phyloP scores from a whole-genome alignment of 257 asterid species.

The Solanum ahanhuiri region DNA sequence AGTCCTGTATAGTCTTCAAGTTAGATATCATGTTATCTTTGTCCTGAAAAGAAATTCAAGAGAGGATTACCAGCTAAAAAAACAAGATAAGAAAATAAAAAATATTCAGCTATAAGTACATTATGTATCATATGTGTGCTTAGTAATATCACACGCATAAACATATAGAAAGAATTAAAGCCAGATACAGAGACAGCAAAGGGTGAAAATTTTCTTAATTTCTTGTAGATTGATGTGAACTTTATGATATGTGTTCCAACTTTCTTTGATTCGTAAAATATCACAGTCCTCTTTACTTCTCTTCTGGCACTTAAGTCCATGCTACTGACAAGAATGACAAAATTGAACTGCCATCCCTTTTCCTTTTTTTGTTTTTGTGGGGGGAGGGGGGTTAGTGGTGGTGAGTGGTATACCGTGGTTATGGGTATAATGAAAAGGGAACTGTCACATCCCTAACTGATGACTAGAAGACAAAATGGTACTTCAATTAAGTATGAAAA shows the following conservation, averaged over 20 bases:
- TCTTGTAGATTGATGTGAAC: background rate
- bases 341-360: background rate
- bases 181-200: background rate
- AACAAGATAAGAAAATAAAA: background rate
- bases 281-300: background rate
- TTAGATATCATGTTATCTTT: constrained; percentile 68
- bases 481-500: background rate
- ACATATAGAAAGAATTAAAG: background rate
- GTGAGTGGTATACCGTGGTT: background rate
- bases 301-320: background rate
- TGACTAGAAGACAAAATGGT: background rate
- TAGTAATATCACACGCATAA: background rate
- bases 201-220: background rate
- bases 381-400: background rate
- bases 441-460: background rate
- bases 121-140: background rate
- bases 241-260: background rate
- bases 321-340: background rate
- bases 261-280: background rate
- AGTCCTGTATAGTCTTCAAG: constrained; percentile 84
- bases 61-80: constrained; percentile 2
- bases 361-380: background rate
- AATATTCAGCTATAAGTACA: background rate
- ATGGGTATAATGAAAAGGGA: background rate
- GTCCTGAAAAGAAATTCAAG: constrained; percentile 49